phyloP scores from a whole-genome alignment of 2,329 filamentous ascomycete genomes.

The Clonostachys sp. region DNA sequence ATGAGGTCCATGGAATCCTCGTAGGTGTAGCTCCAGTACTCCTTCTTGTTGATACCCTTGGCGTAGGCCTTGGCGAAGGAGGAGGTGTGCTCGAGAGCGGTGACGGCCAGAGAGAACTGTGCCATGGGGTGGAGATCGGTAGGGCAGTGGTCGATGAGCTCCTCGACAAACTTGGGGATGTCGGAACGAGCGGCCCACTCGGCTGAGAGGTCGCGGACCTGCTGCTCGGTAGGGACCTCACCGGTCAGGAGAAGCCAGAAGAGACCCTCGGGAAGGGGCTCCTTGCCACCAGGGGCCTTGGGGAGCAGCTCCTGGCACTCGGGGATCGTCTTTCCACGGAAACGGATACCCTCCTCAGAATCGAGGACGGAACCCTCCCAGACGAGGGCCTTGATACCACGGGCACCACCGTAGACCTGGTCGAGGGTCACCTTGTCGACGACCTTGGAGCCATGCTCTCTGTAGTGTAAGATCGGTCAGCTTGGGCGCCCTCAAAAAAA shows the following conservation, averaged over 20 bases:
- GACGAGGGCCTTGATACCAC: conserved; percentile 96
- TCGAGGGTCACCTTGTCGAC: conserved; percentile 97
- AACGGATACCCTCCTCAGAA: conserved; percentile 97
- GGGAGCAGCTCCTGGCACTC: conserved; percentile 97
- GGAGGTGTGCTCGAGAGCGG: conserved; percentile 96
- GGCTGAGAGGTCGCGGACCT: conserved; percentile 95
- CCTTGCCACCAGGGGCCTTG: conserved; percentile 92
- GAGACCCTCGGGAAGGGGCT: conserved; percentile 97
- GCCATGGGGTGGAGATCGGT: conserved; percentile 99
- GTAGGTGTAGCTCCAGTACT: conserved; percentile 99
- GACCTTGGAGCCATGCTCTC: conserved; percentile 92
- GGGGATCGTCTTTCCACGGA: conserved; percentile 98
- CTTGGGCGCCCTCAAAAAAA: background rate
- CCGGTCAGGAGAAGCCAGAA: conserved; percentile 99
- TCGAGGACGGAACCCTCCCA: conserved; percentile 99
- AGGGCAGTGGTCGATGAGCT: conserved; percentile 99
- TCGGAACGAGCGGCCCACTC: conserved; percentile 98
- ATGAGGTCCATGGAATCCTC: conserved; percentile 99
- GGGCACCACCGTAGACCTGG: conserved; percentile 98
- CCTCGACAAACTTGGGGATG: conserved; percentile 96
- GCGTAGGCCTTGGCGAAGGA: conserved; percentile 98
- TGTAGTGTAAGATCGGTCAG: conserved; percentile 24
- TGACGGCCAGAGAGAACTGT: conserved; percentile 97
- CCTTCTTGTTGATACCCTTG: conserved; percentile 98
- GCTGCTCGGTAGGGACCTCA: conserved; percentile 95